phyloP scores from a whole-genome alignment of 805 yeast genomes.

The Dipodascopsis uninucleata region DNA sequence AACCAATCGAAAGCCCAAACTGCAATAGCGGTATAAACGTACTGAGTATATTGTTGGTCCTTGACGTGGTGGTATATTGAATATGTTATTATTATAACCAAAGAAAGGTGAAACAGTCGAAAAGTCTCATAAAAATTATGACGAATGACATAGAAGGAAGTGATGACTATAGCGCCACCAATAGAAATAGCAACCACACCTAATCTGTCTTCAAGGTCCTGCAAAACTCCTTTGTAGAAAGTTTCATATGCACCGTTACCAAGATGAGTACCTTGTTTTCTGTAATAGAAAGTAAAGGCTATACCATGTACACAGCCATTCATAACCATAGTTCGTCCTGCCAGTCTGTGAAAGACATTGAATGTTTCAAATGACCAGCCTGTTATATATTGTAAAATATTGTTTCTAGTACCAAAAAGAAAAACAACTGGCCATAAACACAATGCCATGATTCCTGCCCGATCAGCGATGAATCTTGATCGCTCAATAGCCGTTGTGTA shows the following conservation, averaged over 20 bases:
- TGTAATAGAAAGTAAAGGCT: too few species aligned
- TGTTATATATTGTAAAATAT: conserved; percentile 56
- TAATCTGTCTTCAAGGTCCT: neutral
- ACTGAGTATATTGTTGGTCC: conserved; percentile 43
- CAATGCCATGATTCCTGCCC: conserved; percentile 31
- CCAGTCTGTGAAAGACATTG: conserved; percentile 61
- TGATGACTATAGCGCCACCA: conserved; percentile 4
- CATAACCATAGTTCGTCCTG: conserved; percentile 48
- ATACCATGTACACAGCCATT: too few species aligned
- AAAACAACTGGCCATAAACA: conserved; percentile 49
- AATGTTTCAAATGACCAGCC: conserved; percentile 64
- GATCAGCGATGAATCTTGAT: conserved; percentile 8
- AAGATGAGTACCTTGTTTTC: too few species aligned
- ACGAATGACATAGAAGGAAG: conserved; percentile 9
- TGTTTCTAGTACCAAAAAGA: conserved; percentile 70
- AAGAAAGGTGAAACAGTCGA: conserved; percentile 52
- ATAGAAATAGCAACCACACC: conserved; percentile 1
- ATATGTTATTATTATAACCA: conserved; percentile 52
- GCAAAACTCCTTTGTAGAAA: neutral
- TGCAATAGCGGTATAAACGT: conserved; percentile 46
- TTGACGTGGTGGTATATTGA: conserved; percentile 57
- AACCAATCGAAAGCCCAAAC: conserved; percentile 71
- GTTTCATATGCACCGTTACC: too few species aligned
- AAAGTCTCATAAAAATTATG: conserved; percentile 53
- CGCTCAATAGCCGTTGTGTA: conserved; percentile 1